phyloP scores from a whole-genome alignment of 768 basidiomycete genomes.

The Austroboletus eburneus region DNA sequence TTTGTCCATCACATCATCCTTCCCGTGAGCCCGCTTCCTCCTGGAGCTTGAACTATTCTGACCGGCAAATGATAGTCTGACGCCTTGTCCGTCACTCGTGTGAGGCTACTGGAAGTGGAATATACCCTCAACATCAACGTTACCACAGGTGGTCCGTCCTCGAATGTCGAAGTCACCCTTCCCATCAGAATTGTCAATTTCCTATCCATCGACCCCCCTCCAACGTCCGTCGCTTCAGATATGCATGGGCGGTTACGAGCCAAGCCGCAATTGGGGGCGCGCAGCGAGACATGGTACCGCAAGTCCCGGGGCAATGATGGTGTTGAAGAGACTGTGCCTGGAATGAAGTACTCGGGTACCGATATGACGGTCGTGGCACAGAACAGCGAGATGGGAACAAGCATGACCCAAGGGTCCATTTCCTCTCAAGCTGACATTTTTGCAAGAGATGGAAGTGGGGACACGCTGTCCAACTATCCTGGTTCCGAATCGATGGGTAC shows the following conservation, averaged over 20 bases:
- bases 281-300: conserved; percentile 28
- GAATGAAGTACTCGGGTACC: conserved; percentile 28
- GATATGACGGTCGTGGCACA: conserved; percentile 28
- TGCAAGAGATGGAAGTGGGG: conserved; percentile 10
- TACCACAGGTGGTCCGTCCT: conserved; percentile 51
- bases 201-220: conserved; percentile 81
- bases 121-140: conserved; percentile 67
- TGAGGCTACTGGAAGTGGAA: conserved; percentile 70
- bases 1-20: conserved; percentile 69
- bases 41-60: conserved; percentile 4
- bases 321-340: conserved; percentile 27
- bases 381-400: conserved; percentile 9
- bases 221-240: conserved; percentile 32
- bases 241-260: conserved; percentile 15
- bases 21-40: conserved; percentile 52
- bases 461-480: conserved; percentile 25
- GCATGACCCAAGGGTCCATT: conserved; percentile 2
- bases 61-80: conserved; percentile 46
- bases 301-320: conserved; percentile 21
- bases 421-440: conserved; percentile 6
- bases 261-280: conserved; percentile 21
- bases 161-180: conserved; percentile 65
- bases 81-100: conserved; percentile 62
- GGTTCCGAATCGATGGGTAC: conserved; percentile 21
- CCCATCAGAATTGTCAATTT: conserved; percentile 81